A percentile compares a stretch with the other conserved stretches of the same genome.
Evolutionary conservation across 768 basidiomycete species (phyloP).

Genomic region (Gelatoporia subvermispora): DNA sequence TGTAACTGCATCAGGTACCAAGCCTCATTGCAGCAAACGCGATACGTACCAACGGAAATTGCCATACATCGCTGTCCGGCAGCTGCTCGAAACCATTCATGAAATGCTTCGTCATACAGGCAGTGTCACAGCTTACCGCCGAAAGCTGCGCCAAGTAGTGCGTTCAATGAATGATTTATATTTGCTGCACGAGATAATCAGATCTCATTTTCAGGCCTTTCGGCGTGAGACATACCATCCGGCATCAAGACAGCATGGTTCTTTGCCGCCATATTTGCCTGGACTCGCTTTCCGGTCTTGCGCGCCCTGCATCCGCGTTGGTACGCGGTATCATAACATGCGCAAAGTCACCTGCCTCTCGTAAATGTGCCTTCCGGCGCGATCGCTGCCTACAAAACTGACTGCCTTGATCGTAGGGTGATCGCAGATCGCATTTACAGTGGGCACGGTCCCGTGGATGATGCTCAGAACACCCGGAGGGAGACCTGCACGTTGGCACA

Average conservation of each 20-base stretch:
- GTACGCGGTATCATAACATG: too few relatives aligned
- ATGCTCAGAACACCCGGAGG: constrained; percentile 84
- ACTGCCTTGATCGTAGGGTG: constrained; percentile 87
- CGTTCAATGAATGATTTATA: constrained; percentile 84
- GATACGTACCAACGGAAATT: constrained; percentile 72
- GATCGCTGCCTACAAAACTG: constrained; percentile 91
- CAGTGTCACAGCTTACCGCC: constrained; percentile 47
- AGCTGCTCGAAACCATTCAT: constrained; percentile 37
- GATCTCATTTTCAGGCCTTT: not conserved
- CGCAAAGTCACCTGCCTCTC: constrained; percentile 53
- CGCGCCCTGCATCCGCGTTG: constrained; percentile 51
- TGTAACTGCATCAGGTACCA: constrained; percentile 14
- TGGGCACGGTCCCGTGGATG: constrained; percentile 82
- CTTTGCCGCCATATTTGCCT: constrained; percentile 89
- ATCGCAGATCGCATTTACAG: constrained; percentile 91
- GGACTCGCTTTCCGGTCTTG: constrained; percentile 81
- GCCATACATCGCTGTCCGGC: constrained; percentile 98
- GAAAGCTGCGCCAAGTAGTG: constrained; percentile 88
- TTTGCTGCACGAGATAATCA: constrained; percentile 54
- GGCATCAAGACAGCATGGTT: constrained; percentile 91
- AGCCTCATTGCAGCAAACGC: too few relatives aligned
- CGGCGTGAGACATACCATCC: constrained; percentile 57
- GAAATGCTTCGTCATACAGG: constrained; percentile 12
- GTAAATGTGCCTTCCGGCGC: constrained; percentile 89
- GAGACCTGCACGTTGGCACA: constrained; percentile 78